phyloP scores from a whole-genome alignment of 345 rosid genomes.

The Murraya paniculata region DNA sequence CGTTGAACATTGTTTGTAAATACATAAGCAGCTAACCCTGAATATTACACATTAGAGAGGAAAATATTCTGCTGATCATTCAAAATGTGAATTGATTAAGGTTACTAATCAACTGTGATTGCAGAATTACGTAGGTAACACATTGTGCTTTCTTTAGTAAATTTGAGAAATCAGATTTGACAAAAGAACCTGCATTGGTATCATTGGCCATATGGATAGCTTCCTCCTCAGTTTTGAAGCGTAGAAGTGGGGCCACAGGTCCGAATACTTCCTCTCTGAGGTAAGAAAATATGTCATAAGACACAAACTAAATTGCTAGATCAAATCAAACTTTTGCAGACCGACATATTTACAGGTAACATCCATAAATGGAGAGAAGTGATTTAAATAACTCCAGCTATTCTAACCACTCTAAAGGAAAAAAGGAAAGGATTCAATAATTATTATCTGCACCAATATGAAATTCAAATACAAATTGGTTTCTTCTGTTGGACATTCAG shows the following conservation, averaged over 20 bases:
- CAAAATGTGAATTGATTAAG: neutral
- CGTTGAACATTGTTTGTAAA: constrained; percentile 85
- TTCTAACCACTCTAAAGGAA: neutral
- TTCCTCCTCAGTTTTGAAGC: constrained; percentile 87
- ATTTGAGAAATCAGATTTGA: neutral
- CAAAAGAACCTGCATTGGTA: constrained; percentile 71
- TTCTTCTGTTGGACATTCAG: neutral
- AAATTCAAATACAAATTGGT: neutral
- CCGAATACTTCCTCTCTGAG: constrained; percentile 93
- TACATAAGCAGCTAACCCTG: constrained; percentile 92
- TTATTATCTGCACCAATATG: neutral
- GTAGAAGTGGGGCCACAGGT: constrained; percentile 88
- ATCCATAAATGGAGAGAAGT: neutral
- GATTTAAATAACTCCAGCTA: neutral
- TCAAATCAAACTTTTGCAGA: neutral
- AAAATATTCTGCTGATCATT: constrained; percentile 4
- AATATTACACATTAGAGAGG: constrained; percentile 15
- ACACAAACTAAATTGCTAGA: neutral
- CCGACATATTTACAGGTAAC: neutral
- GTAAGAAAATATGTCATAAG: neutral
- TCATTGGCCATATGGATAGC: constrained; percentile 78
- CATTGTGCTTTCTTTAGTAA: neutral
- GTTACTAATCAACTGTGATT: neutral
- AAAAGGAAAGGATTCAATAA: neutral
- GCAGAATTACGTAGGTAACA: neutral